Evolutionary conservation across 2,329 filamentous ascomycete species (phyloP).

Genomic region (Podosphaera xanthii): DNA sequence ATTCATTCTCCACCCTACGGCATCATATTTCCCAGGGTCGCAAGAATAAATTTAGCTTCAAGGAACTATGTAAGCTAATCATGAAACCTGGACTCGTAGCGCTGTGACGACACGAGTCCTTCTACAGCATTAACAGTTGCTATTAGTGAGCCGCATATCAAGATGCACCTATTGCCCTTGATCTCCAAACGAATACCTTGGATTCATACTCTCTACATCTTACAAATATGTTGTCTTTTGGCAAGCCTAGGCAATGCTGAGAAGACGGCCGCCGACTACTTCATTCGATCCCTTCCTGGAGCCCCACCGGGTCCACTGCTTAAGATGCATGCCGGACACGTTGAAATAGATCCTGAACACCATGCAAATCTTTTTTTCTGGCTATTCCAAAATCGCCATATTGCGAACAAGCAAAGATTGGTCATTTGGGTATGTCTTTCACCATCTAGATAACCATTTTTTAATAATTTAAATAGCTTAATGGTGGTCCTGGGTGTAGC

Average conservation of each 20-base stretch:
- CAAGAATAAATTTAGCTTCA: background rate
- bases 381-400: slow-evolving; percentile 90
- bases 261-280: slow-evolving; percentile 65
- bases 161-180: slow-evolving; percentile 7
- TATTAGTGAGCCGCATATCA: slow-evolving; percentile 5
- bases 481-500: slow-evolving; percentile 89
- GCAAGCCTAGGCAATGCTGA: slow-evolving; percentile 16
- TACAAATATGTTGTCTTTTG: background rate
- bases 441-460: background rate
- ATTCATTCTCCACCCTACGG: background rate
- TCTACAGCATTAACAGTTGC: background rate
- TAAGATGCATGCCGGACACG: slow-evolving; percentile 99
- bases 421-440: slow-evolving; percentile 30
- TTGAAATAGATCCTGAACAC: slow-evolving; percentile 64
- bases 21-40: background rate
- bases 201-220: background rate
- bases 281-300: slow-evolving; percentile 64
- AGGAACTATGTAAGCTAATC: background rate
- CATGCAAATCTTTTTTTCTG: slow-evolving; percentile 97
- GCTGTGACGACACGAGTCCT: background rate
- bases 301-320: slow-evolving; percentile 53
- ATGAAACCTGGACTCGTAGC: background rate
- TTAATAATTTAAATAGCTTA: slow-evolving; percentile 18
- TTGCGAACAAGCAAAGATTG: slow-evolving; percentile 72
- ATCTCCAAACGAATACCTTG: background rate